Evolutionary conservation across 78 protist genomes (phyloP).

Genomic region (Guillardia theta): DNA sequence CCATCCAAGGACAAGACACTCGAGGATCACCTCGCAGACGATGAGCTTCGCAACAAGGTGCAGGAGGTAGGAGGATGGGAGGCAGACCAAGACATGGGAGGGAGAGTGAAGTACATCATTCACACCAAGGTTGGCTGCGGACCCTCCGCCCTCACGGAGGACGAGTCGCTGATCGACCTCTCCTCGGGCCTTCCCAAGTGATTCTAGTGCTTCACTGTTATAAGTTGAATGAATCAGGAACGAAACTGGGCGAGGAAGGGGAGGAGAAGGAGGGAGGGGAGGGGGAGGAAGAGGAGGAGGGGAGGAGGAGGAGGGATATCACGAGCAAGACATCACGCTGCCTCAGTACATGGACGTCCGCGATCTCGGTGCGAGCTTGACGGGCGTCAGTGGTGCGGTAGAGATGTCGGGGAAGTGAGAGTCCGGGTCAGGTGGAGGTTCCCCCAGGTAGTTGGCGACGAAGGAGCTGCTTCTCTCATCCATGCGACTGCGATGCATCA

Average conservation of each 20-base stretch:
- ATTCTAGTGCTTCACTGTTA: not conserved
- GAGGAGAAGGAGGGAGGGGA: not conserved
- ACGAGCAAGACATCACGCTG: too few relatives aligned
- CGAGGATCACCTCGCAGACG: not conserved
- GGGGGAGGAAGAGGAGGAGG: not conserved
- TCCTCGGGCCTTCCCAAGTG: not conserved
- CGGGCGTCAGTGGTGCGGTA: too few relatives aligned
- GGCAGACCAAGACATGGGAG: not conserved
- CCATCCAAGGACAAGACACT: not conserved
- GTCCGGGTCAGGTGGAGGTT: too few relatives aligned
- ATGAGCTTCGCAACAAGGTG: not conserved
- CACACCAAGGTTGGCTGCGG: conserved; percentile 11
- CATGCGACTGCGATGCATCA: too few relatives aligned
- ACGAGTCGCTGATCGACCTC: not conserved
- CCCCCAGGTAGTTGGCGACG: too few relatives aligned
- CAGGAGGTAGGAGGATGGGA: not conserved
- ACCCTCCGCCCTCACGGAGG: not conserved
- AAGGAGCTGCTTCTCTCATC: too few relatives aligned
- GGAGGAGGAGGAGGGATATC: not conserved
- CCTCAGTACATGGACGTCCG: too few relatives aligned
- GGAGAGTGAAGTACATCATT: not conserved
- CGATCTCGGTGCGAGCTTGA: too few relatives aligned
- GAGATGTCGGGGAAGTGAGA: too few relatives aligned
- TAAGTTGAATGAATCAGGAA: not conserved
- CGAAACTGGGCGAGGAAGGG: not conserved